Base-by-base conservation (phyloP, 192 early-diverging fungal genomes). In the Neocallimastix lanati region DNA sequence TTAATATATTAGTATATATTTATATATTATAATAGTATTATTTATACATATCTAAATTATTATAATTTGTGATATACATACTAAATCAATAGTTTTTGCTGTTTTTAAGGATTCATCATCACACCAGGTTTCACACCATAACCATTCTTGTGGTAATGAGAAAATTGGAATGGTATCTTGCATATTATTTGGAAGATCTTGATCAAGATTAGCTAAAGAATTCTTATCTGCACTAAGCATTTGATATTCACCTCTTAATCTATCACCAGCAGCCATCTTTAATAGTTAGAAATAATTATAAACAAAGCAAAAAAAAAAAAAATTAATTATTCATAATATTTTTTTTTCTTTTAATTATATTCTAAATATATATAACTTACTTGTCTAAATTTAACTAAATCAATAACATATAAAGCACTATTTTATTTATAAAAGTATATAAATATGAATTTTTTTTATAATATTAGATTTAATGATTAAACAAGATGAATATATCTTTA, bases 41-140 rank as follows among this genome's bases (percentile, higher is more conserved):
- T n/a, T n/a, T n/a, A n/a, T n/a, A n/a, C n/a, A n/a, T n/a, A n/a
- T n/a, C n/a, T n/a, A n/a, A n/a, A n/a, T n/a, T n/a, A n/a, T n/a
- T n/a, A n/a, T n/a, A n/a, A n/a, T n/a, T n/a, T n/a, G n/a, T n/a
- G n/a, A n/a, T n/a, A 77, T 15, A 1, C 84, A 86, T 87, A 93
- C 93, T 89, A 99, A 86, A 86, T 99, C 97, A 80, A 99, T 99
- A 0, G 97, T 98, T 85, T 96, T 97, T 7, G 97, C 97, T 18
- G 78, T 91, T n/a, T 88, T 88, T 76, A 98, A 82, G 6, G 88
- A 88, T 77, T 88, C 90, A 82, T 98, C 94, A 30, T 92, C 91
- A 83, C 97, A 99, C 97, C 97, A 99, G 12, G 97, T 99, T 85
- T 98, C 95, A 82, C 97, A 99, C 97, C 97, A 99, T 77, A 99